Percentiles rank a stretch among this genome's conserved stretches.
phyloP scores from a whole-genome alignment of 2,329 filamentous ascomycete genomes.

The Capronia epimyces region DNA sequence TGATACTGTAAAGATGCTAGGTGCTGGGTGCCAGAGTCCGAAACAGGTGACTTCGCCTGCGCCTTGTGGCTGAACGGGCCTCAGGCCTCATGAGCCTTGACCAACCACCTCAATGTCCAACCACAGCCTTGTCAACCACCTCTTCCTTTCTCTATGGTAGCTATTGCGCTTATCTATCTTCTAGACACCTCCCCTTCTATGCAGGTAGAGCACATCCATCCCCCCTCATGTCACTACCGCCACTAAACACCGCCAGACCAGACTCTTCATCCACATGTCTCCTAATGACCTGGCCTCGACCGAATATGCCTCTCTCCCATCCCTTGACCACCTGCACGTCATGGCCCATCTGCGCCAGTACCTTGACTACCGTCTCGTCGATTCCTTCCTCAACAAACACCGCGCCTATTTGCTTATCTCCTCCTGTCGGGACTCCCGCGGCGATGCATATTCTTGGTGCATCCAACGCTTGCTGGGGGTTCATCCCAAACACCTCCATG shows the following conservation, averaged over 20 bases:
- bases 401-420: conserved; percentile 7
- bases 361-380: conserved; percentile 59
- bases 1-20: too few species aligned
- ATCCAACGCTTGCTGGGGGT: conserved; percentile 83
- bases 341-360: conserved; percentile 66
- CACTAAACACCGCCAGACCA: conserved; percentile 70
- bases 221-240: conserved; percentile 78
- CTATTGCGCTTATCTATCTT: not conserved
- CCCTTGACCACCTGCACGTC: conserved; percentile 63
- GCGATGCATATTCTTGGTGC: conserved; percentile 86
- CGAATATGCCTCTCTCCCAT: conserved; percentile 63
- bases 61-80: not conserved
- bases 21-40: too few species aligned
- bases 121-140: not conserved
- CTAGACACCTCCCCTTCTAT: conserved; percentile 7
- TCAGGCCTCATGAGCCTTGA: too few species aligned
- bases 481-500: conserved; percentile 73
- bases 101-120: too few species aligned
- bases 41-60: too few species aligned
- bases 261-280: conserved; percentile 64
- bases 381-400: conserved; percentile 84
- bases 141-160: too few species aligned
- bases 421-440: conserved; percentile 55
- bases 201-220: conserved; percentile 66
- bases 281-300: conserved; percentile 79